A percentile compares a stretch with the other conserved stretches of the same genome.
These are phyloP conservation scores for Dictyophora rubrovolvata DNA, from an alignment of 768 basidiomycete species.

Conservation along the genomic window DNA sequence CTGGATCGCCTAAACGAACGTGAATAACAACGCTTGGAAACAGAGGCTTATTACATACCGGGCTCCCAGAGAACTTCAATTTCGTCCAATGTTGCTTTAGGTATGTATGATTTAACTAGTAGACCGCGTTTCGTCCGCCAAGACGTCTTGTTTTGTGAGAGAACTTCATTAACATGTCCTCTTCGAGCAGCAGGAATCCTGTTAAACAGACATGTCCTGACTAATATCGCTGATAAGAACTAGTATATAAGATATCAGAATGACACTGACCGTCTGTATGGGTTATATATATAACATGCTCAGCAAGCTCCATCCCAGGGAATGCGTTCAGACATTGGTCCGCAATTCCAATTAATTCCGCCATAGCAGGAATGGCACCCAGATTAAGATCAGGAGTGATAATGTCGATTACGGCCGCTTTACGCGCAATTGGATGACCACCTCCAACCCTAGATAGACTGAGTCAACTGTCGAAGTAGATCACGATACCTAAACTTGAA, in stretches of 20 bases:
- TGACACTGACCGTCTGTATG: slow-evolving; percentile 57
- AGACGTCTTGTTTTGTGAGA: slow-evolving; percentile 55
- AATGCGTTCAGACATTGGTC: slow-evolving; percentile 61
- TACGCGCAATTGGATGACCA: slow-evolving; percentile 63
- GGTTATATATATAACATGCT: slow-evolving; percentile 69
- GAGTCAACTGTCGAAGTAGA: background rate
- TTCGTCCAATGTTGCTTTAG: slow-evolving; percentile 61
- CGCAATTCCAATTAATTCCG: slow-evolving; percentile 62
- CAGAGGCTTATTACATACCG: slow-evolving; percentile 24
- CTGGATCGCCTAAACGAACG: slow-evolving; percentile 40
- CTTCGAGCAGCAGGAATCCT: slow-evolving; percentile 52
- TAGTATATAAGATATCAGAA: background rate
- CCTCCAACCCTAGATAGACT: slow-evolving; percentile 40
- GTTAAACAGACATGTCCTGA: slow-evolving; percentile 49
- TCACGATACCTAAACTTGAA: background rate
- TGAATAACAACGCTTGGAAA: background rate
- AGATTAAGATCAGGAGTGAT: slow-evolving; percentile 60
- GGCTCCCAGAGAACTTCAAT: slow-evolving; percentile 58
- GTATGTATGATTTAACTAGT: slow-evolving; percentile 58
- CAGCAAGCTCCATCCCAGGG: slow-evolving; percentile 47
- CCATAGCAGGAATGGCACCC: slow-evolving; percentile 59
- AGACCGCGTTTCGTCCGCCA: slow-evolving; percentile 58
- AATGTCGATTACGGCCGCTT: slow-evolving; percentile 77
- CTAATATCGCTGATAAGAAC: slow-evolving; percentile 27
- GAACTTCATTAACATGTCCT: slow-evolving; percentile 48